Percentiles rank a stretch among this genome's conserved stretches.
Conservation (phyloP, 129 eudicot species). For the Ambrosia artemisiifolia region DNA sequence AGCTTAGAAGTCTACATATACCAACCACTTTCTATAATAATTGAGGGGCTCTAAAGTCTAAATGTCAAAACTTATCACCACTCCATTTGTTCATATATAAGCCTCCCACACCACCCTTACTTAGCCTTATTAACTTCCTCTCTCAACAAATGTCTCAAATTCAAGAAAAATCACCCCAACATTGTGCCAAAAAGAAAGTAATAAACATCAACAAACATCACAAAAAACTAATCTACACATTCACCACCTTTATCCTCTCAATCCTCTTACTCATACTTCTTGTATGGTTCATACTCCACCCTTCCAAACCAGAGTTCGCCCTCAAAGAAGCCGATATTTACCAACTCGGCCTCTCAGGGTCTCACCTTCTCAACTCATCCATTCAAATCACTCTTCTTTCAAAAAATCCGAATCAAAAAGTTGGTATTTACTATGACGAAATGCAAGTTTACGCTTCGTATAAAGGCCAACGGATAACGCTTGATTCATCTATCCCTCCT, state of each 20-base stretch:
- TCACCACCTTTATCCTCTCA: conserved; percentile 60
- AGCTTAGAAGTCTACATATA: not conserved
- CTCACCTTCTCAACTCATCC: conserved; percentile 76
- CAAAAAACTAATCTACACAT: conserved; percentile 55
- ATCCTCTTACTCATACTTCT: conserved; percentile 60
- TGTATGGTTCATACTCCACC: conserved; percentile 66
- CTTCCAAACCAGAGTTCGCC: conserved; percentile 73
- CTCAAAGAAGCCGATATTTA: conserved; percentile 67
- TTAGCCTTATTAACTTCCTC: conserved; percentile 37
- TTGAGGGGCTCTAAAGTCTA: conserved; percentile 25
- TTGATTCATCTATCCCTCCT: conserved; percentile 50
- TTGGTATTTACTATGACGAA: conserved; percentile 70
- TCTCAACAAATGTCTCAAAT: conserved; percentile 65
- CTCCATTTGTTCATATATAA: conserved; percentile 37
- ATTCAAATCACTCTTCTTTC: conserved; percentile 63
- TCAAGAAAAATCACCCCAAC: conserved; percentile 80
- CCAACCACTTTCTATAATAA: conserved; percentile 8
- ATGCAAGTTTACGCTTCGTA: conserved; percentile 60
- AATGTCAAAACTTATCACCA: conserved; percentile 28
- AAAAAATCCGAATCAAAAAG: conserved; percentile 66
- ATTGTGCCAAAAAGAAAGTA: conserved; percentile 61
- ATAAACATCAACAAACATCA: conserved; percentile 40
- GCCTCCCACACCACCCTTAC: conserved; percentile 38
- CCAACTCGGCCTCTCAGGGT: conserved; percentile 64
- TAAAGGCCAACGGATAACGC: conserved; percentile 68